phyloP scores from a whole-genome alignment of 1,284 basidiomycete species.

The Meira nashicola region DNA sequence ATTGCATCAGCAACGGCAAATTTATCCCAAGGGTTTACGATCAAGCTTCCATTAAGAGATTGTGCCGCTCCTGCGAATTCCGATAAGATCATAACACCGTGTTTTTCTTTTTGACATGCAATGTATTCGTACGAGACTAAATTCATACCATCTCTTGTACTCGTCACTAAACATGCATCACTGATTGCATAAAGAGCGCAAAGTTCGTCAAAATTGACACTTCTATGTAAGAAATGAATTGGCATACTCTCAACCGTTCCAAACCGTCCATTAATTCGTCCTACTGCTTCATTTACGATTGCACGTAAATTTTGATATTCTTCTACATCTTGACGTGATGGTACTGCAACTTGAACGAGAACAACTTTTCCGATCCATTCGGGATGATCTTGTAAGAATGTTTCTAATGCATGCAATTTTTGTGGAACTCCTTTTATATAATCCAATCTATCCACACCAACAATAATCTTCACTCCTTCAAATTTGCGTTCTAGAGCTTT shows the following conservation, averaged over 20 bases:
- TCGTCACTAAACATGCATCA: conserved; percentile 92
- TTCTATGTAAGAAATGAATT: conserved; percentile 88
- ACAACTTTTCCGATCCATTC: conserved; percentile 99
- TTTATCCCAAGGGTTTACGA: conserved; percentile 55
- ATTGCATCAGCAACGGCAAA: conserved; percentile 95
- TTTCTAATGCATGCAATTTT: conserved; percentile 91
- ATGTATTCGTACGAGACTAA: conserved; percentile 97
- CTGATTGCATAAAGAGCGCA: conserved; percentile 93
- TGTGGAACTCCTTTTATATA: conserved; percentile 99
- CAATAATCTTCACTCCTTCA: conserved; percentile 91
- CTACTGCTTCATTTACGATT: conserved; percentile 94
- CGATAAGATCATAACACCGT: conserved; percentile 94
- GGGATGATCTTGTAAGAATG: conserved; percentile 93
- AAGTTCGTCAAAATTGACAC: conserved; percentile 85
- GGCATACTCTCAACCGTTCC: conserved; percentile 99
- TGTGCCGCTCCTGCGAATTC: conserved; percentile 98
- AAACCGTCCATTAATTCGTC: conserved; percentile 94
- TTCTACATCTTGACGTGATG: conserved; percentile 94
- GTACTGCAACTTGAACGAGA: conserved; percentile 91
- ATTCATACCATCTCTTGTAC: conserved; percentile 97
- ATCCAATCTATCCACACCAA: conserved; percentile 94
- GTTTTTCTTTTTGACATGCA: conserved; percentile 83
- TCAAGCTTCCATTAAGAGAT: conserved; percentile 54
- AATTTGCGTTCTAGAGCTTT: conserved; percentile 79
- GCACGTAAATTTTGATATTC: conserved; percentile 96